Conservation (phyloP, 1,284 basidiomycete species). For the Microbotryomycetes sp. region DNA sequence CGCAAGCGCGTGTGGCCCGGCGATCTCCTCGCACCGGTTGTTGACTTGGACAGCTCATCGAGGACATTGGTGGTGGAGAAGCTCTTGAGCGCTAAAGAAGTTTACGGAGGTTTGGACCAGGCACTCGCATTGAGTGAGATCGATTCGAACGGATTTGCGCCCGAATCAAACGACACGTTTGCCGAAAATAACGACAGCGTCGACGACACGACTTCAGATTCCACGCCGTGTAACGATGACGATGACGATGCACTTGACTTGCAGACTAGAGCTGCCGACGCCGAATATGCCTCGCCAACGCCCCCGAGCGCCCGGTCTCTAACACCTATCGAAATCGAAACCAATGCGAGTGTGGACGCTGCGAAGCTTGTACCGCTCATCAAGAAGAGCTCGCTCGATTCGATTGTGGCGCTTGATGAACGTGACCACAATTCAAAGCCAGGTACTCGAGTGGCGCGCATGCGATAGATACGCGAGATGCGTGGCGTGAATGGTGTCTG, state of each 20-base stretch:
- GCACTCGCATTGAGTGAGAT: not conserved
- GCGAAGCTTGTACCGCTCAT: not conserved
- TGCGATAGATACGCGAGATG: too few species aligned
- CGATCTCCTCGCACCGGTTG: constrained; percentile 10
- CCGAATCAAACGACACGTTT: not conserved
- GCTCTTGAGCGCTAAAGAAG: constrained; percentile 3
- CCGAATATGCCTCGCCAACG: not conserved
- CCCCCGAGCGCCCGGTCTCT: not conserved
- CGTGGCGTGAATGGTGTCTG: too few species aligned
- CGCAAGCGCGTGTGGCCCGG: constrained; percentile 39
- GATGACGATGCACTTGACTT: not conserved
- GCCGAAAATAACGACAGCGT: not conserved
- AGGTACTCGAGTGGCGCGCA: too few species aligned
- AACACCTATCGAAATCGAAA: not conserved
- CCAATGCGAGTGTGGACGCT: not conserved
- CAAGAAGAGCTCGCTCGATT: not conserved
- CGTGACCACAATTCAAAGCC: too few species aligned
- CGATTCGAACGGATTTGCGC: not conserved
- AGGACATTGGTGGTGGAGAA: constrained; percentile 16
- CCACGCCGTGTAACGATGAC: not conserved
- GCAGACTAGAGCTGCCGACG: too few species aligned
- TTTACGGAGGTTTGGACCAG: not conserved
- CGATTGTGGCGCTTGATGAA: too few species aligned
- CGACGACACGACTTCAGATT: not conserved
- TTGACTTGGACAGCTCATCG: constrained; percentile 25